phyloP scores from a whole-genome alignment of 768 basidiomycete genomes.

The Pleurotus salmoneostramineus region DNA sequence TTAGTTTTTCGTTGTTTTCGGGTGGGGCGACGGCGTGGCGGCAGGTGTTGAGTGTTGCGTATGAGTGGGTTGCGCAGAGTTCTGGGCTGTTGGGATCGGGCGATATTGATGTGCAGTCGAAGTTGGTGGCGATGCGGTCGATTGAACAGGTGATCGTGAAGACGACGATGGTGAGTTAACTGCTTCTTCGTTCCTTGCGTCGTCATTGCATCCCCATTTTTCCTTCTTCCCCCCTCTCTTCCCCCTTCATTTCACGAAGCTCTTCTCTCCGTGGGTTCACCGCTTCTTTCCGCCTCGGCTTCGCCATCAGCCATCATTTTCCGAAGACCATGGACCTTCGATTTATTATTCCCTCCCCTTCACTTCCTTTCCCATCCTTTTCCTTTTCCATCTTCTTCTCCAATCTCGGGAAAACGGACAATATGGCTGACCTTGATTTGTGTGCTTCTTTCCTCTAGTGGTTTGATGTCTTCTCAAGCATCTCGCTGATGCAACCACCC shows the following conservation, averaged over 20 bases:
- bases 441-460: slow-evolving; percentile 41
- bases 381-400: not conserved
- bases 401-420: not conserved
- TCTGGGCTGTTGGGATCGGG: slow-evolving; percentile 38
- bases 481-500: slow-evolving; percentile 58
- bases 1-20: slow-evolving; percentile 68
- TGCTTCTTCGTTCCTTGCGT: not conserved
- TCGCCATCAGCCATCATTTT: not conserved
- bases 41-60: slow-evolving; percentile 61
- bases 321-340: slow-evolving; percentile 5
- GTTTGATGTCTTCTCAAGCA: slow-evolving; percentile 71
- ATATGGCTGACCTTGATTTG: slow-evolving; percentile 10
- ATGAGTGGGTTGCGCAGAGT: slow-evolving; percentile 72
- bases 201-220: not conserved
- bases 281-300: not conserved
- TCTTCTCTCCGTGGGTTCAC: not conserved
- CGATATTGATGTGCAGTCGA: slow-evolving; percentile 58
- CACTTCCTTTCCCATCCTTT: not conserved
- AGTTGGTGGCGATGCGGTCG: slow-evolving; percentile 50
- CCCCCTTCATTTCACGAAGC: slow-evolving; percentile 13
- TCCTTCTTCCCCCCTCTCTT: not conserved
- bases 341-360: not conserved
- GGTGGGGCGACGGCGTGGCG: slow-evolving; percentile 71
- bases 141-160: slow-evolving; percentile 61
- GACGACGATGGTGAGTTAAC: slow-evolving; percentile 58